Base-by-base conservation (phyloP, 139 green algal species). In the Yamagishiella unicocca region DNA sequence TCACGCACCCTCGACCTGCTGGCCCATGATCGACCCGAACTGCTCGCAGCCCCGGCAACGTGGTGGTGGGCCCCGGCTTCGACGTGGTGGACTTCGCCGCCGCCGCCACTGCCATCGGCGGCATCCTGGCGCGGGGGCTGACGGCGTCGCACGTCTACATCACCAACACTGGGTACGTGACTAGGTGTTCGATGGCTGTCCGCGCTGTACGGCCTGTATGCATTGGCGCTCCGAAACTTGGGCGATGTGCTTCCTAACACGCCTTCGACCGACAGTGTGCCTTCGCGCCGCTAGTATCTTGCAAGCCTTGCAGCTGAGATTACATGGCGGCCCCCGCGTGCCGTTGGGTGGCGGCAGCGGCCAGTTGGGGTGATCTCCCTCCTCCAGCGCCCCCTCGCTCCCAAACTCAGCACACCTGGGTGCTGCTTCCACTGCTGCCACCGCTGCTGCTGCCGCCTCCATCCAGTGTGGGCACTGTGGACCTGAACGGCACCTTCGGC, bases 51-150 rank as follows among this genome's bases (percentile, higher is more conserved):
- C 80, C 64, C 31, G 80, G 80, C 64, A 86, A 86, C 66, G 3
- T 86, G 21, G 80, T 86, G 61, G 80, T 86, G 61, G 61, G 80
- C 7, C 64, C 43, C 42, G 80, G 80, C 64, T 86, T 86, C 45
- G 19, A 37, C 43, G 43, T 75, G 6, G 2, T 72, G 4, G 43
- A 70, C 67, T 82, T 87, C 67, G 58, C 71, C 35, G 77, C 42
- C 5, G 54, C 66, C 37, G 67, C 71, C 50, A 86, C 77, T 54
- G 40, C 46, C 53, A 50, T 90, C 27, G 66, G 75, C 45, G 67
- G 68, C 10, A 79, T 85, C 31, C 50, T 87, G 50, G 86, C 33
- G 4, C 67, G 8, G 21, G 50, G 46, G 0, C 29, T 86, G 2
- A 33, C 50, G 6, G 54, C 76, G 0, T 5, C 22, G 6, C 55